Evolutionary conservation across 2,329 filamentous ascomycete species (phyloP).

Genomic region (Sclerotinia subarctica): DNA sequence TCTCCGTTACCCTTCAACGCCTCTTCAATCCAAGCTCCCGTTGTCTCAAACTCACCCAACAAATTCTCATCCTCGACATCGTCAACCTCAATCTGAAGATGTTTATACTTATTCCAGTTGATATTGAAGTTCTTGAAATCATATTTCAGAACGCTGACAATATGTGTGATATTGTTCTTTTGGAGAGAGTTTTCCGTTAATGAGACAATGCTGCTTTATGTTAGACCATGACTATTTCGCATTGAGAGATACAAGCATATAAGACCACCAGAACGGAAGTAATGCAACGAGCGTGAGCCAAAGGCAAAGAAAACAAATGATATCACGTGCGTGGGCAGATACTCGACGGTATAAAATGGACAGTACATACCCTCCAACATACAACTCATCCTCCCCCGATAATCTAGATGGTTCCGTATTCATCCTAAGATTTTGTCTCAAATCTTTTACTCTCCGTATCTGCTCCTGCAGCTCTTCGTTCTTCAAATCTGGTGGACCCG

Average conservation of each 20-base stretch:
- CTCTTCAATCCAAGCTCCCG: constrained; percentile 78
- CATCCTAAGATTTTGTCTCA: constrained; percentile 18
- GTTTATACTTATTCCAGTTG: constrained; percentile 58
- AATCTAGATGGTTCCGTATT: constrained; percentile 61
- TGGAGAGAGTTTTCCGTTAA: constrained; percentile 67
- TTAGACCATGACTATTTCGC: neutral
- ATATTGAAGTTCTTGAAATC: constrained; percentile 52
- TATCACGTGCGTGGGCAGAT: constrained; percentile 19
- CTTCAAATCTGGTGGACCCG: neutral
- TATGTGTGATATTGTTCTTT: constrained; percentile 77
- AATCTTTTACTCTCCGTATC: constrained; percentile 4
- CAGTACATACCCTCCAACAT: constrained; percentile 70
- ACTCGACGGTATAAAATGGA: constrained; percentile 20
- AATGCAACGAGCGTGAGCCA: neutral
- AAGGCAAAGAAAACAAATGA: constrained; percentile 41
- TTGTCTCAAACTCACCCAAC: constrained; percentile 72
- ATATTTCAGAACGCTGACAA: constrained; percentile 76
- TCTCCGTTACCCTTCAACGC: constrained; percentile 59
- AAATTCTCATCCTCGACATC: constrained; percentile 89
- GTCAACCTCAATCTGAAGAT: constrained; percentile 80
- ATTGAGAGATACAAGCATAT: neutral
- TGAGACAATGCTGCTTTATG: constrained; percentile 64
- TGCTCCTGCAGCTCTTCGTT: neutral
- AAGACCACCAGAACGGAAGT: constrained; percentile 14
- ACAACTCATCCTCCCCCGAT: constrained; percentile 67